A percentile compares a stretch with the other conserved stretches of the same genome.
These are phyloP conservation scores for Cystobasidium tubakii DNA, from an alignment of 768 basidiomycete species.

Conservation along the genomic window DNA sequence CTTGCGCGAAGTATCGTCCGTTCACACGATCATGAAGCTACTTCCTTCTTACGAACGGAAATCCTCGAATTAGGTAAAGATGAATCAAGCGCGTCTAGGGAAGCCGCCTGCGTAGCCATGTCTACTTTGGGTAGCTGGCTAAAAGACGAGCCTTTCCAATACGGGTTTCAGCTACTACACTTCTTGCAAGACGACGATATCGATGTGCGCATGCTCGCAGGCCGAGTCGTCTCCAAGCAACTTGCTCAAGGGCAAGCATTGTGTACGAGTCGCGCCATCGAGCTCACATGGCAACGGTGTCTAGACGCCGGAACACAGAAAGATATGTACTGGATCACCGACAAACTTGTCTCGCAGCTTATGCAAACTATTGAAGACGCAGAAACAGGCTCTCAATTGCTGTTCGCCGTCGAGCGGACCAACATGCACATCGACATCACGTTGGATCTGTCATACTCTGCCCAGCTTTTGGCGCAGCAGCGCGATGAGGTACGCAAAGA, in stretches of 20 bases:
- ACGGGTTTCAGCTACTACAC: not conserved
- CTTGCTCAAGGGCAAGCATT: not conserved
- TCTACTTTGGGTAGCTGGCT: not conserved
- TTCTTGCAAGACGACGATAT: constrained; percentile 37
- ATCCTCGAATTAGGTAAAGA: not conserved
- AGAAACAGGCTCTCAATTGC: not conserved
- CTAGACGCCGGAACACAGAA: not conserved
- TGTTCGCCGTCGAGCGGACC: constrained; percentile 34
- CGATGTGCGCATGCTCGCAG: constrained; percentile 13
- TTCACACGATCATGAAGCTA: not conserved
- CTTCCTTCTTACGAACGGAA: not conserved
- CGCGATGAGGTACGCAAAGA: not conserved
- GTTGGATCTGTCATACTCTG: constrained; percentile 1
- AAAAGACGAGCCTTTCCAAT: not conserved
- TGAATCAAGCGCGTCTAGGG: not conserved
- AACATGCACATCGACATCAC: constrained; percentile 34
- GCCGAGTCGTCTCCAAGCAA: not conserved
- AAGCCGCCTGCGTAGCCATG: not conserved
- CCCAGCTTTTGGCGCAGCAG: not conserved
- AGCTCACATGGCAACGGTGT: not conserved
- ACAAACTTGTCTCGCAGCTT: not conserved
- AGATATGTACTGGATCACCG: not conserved
- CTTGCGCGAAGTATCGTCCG: not conserved
- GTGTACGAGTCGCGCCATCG: not conserved
- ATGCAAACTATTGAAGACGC: not conserved